Conservation (phyloP, 345 rosid genomes). For the Firmiana major region DNA sequence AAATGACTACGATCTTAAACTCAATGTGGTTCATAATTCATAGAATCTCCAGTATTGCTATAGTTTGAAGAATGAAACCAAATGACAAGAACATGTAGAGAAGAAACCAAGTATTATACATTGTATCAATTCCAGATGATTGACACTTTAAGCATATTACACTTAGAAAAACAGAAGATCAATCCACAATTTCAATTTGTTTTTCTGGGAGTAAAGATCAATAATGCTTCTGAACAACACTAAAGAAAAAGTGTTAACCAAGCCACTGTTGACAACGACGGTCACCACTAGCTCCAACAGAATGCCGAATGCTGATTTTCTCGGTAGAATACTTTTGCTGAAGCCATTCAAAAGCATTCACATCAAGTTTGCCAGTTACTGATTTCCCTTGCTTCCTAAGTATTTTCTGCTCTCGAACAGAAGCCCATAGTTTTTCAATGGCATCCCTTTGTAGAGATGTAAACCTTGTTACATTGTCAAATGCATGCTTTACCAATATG, state of each 20-base stretch:
- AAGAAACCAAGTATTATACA: not conserved
- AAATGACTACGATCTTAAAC: not conserved
- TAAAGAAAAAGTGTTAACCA: constrained; percentile 35
- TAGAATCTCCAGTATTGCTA: not conserved
- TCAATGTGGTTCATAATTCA: not conserved
- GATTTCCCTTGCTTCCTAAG: constrained; percentile 95
- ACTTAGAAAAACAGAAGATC: not conserved
- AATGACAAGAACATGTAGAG: not conserved
- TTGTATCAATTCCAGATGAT: not conserved
- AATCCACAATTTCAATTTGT: constrained; percentile 7
- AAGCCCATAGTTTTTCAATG: constrained; percentile 79
- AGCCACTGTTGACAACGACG: constrained; percentile 67
- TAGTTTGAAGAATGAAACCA: not conserved
- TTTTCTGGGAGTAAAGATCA: not conserved
- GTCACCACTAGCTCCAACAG: constrained; percentile 88
- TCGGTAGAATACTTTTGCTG: constrained; percentile 82
- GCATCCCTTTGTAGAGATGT: constrained; percentile 81
- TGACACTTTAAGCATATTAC: not conserved
- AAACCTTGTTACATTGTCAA: constrained; percentile 71
- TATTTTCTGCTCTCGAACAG: constrained; percentile 72
- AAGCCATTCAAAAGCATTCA: constrained; percentile 83
- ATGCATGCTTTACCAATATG: constrained; percentile 93
- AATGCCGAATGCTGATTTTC: constrained; percentile 78
- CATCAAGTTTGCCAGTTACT: constrained; percentile 85
- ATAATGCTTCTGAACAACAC: not conserved